These are phyloP conservation scores for Zasmidium citrigriseum DNA, from an alignment of 2,329 filamentous ascomycete species.

Conservation along the genomic window DNA sequence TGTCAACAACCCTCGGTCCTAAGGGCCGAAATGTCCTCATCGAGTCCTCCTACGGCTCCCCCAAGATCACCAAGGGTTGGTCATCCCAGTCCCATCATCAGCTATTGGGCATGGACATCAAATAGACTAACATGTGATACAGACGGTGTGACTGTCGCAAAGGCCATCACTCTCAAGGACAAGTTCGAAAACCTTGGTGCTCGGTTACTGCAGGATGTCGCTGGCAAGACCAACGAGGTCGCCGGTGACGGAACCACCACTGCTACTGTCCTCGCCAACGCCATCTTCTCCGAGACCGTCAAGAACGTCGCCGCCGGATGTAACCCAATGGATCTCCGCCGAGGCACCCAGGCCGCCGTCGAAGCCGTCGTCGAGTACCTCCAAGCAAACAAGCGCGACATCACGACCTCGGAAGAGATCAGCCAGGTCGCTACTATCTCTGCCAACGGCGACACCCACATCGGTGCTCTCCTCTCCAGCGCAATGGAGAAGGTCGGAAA, in stretches of 20 bases:
- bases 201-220: slow-evolving; percentile 93
- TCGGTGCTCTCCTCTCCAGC: slow-evolving; percentile 92
- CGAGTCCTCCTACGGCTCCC: slow-evolving; percentile 96
- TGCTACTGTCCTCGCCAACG: slow-evolving; percentile 91
- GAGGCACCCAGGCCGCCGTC: slow-evolving; percentile 95
- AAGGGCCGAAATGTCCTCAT: slow-evolving; percentile 99
- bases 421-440: slow-evolving; percentile 98
- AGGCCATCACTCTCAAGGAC: slow-evolving; percentile 90
- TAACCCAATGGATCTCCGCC: slow-evolving; percentile 98
- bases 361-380: slow-evolving; percentile 93
- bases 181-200: slow-evolving; percentile 99
- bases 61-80: slow-evolving; percentile 98
- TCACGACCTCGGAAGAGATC: slow-evolving; percentile 95
- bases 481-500: slow-evolving; percentile 99
- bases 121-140: slow-evolving; percentile 19
- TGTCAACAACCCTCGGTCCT: slow-evolving; percentile 92
- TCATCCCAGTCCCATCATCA: slow-evolving; percentile 15
- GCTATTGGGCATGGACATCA: background rate
- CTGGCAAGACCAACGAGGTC: slow-evolving; percentile 98
- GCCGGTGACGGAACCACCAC: slow-evolving; percentile 98
- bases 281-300: slow-evolving; percentile 99
- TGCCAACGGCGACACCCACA: slow-evolving; percentile 93
- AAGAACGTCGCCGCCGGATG: slow-evolving; percentile 99
- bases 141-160: slow-evolving; percentile 60
- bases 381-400: slow-evolving; percentile 94